Evolutionary conservation across 2,329 filamentous ascomycete species (phyloP).

Genomic region (Ceratocystis cacaofunesta): DNA sequence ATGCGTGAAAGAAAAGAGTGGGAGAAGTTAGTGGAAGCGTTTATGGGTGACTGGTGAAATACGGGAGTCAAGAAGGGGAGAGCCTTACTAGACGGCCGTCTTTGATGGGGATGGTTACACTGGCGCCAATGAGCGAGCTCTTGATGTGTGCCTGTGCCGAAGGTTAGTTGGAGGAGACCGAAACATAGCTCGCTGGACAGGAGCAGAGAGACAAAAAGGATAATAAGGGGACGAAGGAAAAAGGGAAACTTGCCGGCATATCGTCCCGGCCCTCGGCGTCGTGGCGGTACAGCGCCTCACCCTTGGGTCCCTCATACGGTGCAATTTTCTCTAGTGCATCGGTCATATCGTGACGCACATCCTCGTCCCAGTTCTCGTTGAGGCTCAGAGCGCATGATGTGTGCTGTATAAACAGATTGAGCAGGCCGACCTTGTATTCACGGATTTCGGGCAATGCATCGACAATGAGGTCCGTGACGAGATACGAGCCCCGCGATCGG

Average conservation of each 20-base stretch:
- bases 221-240: background rate
- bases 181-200: background rate
- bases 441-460: slow-evolving; percentile 63
- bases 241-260: slow-evolving; percentile 57
- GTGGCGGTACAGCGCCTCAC: slow-evolving; percentile 67
- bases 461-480: slow-evolving; percentile 65
- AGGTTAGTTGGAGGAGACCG: background rate
- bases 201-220: background rate
- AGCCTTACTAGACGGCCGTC: slow-evolving; percentile 57
- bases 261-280: slow-evolving; percentile 79
- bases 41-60: background rate
- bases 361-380: slow-evolving; percentile 79
- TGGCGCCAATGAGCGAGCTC: slow-evolving; percentile 74
- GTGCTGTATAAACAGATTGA: slow-evolving; percentile 90
- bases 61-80: background rate
- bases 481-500: slow-evolving; percentile 68
- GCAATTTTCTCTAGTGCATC: slow-evolving; percentile 85
- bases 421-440: slow-evolving; percentile 67
- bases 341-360: slow-evolving; percentile 87
- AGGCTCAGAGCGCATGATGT: slow-evolving; percentile 79
- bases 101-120: slow-evolving; percentile 77
- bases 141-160: slow-evolving; percentile 71
- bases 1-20: background rate
- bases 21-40: background rate
- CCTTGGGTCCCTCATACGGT: slow-evolving; percentile 58